These are phyloP conservation scores for Linderniella brevidens DNA, from an alignment of 257 asterid species.

Conservation along the genomic window DNA sequence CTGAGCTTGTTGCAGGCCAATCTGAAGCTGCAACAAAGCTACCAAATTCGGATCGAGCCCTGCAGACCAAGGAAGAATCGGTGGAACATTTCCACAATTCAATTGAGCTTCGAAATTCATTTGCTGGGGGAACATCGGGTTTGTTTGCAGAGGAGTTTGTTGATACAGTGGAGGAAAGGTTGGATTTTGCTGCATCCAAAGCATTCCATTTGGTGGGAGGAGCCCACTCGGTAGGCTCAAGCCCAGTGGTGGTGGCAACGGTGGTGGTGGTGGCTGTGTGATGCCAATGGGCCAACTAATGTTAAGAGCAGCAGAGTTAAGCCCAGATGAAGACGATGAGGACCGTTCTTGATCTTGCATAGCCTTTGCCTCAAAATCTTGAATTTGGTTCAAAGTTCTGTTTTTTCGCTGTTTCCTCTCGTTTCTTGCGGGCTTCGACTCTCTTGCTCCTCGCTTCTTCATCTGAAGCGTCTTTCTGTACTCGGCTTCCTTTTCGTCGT, in stretches of 20 bases:
- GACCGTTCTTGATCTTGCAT: slow-evolving; percentile 12
- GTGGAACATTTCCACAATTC: too few relatives aligned
- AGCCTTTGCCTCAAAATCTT: slow-evolving; percentile 10
- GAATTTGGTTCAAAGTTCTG: slow-evolving; percentile 23
- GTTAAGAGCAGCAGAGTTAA: slow-evolving; percentile 23
- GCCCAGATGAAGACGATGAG: slow-evolving; percentile 11
- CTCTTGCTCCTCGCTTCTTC: slow-evolving; percentile 54
- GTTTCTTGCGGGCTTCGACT: slow-evolving; percentile 18
- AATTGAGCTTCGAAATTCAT: slow-evolving; percentile 14
- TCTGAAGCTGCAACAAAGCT: too few relatives aligned
- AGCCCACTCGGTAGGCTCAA: slow-evolving; percentile 25
- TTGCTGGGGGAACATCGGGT: slow-evolving; percentile 18
- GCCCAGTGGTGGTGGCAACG: slow-evolving; percentile 35
- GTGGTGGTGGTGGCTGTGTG: slow-evolving; percentile 38
- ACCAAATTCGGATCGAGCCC: too few relatives aligned
- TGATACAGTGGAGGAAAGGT: slow-evolving; percentile 35
- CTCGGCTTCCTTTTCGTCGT: slow-evolving; percentile 88
- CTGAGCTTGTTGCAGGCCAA: too few relatives aligned
- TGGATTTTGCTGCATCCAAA: slow-evolving; percentile 38
- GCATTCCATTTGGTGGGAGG: slow-evolving; percentile 33
- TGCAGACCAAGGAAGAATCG: too few relatives aligned
- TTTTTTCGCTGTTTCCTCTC: slow-evolving; percentile 30
- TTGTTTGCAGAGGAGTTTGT: slow-evolving; percentile 20
- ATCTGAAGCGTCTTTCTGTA: slow-evolving; percentile 42
- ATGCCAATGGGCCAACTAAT: slow-evolving; percentile 30